Conservation (phyloP, 106 monocot genomes). For the Platanthera guangdongensis region DNA sequence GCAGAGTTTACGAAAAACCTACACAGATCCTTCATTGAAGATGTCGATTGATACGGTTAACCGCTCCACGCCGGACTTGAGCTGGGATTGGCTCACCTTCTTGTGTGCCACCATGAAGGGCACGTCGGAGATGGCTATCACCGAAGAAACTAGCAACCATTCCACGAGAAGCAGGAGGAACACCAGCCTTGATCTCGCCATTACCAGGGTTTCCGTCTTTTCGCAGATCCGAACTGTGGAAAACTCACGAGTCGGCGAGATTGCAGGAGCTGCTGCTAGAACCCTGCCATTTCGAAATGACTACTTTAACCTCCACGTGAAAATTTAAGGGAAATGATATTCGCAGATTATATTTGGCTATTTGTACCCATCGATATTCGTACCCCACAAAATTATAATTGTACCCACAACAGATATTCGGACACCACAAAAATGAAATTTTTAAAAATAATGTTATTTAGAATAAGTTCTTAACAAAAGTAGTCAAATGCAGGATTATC, state of each 20-base stretch:
- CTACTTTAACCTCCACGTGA: too few relatives aligned
- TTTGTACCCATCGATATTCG: too few relatives aligned
- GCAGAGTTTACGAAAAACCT: conserved; percentile 8
- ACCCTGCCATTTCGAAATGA: too few relatives aligned
- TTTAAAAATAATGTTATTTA: too few relatives aligned
- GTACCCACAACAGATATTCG: too few relatives aligned
- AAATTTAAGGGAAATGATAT: too few relatives aligned
- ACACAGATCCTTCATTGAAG: conserved; percentile 97
- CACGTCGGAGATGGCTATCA: conserved; percentile 40
- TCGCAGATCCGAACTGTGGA: conserved; percentile 5
- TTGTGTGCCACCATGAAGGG: conserved; percentile 88
- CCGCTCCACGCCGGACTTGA: conserved; percentile 77
- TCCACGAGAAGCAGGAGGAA: conserved; percentile 12
- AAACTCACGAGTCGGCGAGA: background rate
- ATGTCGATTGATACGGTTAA: conserved; percentile 75
- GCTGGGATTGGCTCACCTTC: conserved; percentile 64
- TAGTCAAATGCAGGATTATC: too few relatives aligned
- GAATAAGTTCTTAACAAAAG: too few relatives aligned
- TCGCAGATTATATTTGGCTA: too few relatives aligned
- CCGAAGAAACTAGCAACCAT: conserved; percentile 1
- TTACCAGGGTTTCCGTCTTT: conserved; percentile 15
- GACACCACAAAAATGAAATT: too few relatives aligned
- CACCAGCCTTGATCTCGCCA: conserved; percentile 24
- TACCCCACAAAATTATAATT: too few relatives aligned
- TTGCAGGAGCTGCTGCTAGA: background rate